Base-by-base conservation (phyloP, 306 rosid genomes). In the Amphicarpaea edgeworthii region DNA sequence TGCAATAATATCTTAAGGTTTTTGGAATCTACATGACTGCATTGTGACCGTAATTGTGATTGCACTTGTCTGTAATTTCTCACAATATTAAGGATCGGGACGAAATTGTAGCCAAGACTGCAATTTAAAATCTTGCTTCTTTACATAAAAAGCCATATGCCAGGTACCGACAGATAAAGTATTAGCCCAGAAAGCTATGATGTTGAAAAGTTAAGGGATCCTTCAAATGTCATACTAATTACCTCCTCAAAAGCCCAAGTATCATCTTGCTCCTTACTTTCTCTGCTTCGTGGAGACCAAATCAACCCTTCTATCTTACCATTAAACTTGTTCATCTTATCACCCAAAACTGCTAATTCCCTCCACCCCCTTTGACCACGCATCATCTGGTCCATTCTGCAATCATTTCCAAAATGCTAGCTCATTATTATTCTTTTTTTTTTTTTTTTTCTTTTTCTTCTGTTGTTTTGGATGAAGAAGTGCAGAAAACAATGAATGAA, bases 311-410 rank as follows among this genome's bases (percentile, higher is more conserved):
- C 98, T 63, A 91, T 85, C 93, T 88, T 93, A 79, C 98, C 91
- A 83, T 88, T 83, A 53, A 93, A 88, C 83, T 84, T 91, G 82
- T 93, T 90, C 60, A 87, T 57, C 85, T 90, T 93, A 83, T 89
- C 96, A 19, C 98, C 98, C 86, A 93, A 82, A 76, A 83, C 80
- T 60, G 98, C 91, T 72, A 93, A 83, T 75, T 93, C 98, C 73
- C 90, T 89, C 98, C 98, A 91, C 10, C 98, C 98, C 83, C 97
- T 91, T 86, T 91, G 97, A 77, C 98, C 98, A 21, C 91, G 88
- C 98, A 93, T 93, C 98, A 93, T 93, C 85, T 89, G 91, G 30
- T 93, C 98, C 98, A 93, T 91, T 88, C 98, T 93, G 85, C 84
- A 79, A 59, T 17, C 55, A 75, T 40, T 63, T 61, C 2, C 16